Base-by-base conservation (phyloP, 2,329 filamentous ascomycete species). In the Monilinia aucupariae region DNA sequence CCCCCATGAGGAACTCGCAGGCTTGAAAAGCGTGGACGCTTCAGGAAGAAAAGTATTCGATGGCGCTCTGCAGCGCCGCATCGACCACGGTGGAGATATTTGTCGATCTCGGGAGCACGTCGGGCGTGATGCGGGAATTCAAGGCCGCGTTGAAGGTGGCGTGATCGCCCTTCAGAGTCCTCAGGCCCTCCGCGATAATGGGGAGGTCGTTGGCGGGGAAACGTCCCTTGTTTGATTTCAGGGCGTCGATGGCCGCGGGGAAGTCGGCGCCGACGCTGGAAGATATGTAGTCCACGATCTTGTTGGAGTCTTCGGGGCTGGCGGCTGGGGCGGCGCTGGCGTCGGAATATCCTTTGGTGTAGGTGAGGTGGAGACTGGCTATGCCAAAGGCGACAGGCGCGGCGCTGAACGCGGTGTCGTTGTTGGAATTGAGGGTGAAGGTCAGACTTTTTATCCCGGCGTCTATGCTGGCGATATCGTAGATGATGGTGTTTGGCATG, bases 181-280 rank as follows among this genome's bases (percentile, higher is more conserved):
- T 27, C n/a, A 59, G 50, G 6, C 55, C 45, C 4, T 9, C 30
- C 6, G 27, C 30, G 27, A 39, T 4, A 0, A 1, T 15, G 1
- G 15, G 12, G 7, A 27, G 45, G 20, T 15, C 55, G n/a, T 25
- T 5, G 8, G 15, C 10, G 1, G 25, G 10, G 13, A 50, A 59
- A 2, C 9, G 9, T 6, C 8, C 5, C 3, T 59, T 59, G 7
- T 59, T 50, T 0, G 10, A 12, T 12, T 37, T 15, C n/a, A 59
- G 27, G 2, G 13, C 15, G 1, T 1, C 1, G 9, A 59, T 4
- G n/a, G n/a, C 22, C 0, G 10, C 0, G 1, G 55, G 45, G 8
- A 50, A 13, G 8, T 48, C 41, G 1, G 39, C 17, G 6, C 43
- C 32, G 22, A 49, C 8, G 12, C n/a, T 50, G 9, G 5, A 9